A percentile compares a stretch with the other conserved stretches of the same genome.
Evolutionary conservation across 495 filamentous ascomycete species (phyloP).

Genomic region (Penicillium turbatum): DNA sequence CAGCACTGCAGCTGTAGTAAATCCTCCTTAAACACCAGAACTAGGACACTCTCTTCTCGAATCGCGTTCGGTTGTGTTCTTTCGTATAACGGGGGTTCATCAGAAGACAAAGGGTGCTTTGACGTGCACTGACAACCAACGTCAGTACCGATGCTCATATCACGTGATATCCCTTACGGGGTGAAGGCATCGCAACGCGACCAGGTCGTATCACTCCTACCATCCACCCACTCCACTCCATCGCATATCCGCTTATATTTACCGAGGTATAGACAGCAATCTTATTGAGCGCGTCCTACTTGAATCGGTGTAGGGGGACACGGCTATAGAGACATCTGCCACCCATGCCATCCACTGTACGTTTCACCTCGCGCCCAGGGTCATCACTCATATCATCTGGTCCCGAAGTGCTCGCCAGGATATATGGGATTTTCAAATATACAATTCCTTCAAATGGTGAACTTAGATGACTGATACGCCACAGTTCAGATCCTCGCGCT

Average conservation of each 20-base stretch:
- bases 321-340: constrained; percentile 9
- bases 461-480: constrained; percentile 2
- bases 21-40: constrained; percentile 14
- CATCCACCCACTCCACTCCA: constrained; percentile 2
- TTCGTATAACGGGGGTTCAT: too few species aligned
- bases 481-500: constrained; percentile 46
- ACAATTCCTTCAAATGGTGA: not conserved
- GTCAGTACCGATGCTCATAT: not conserved
- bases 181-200: constrained; percentile 17
- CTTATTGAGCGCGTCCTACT: not conserved
- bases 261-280: not conserved
- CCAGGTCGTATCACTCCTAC: constrained; percentile 1
- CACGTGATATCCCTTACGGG: constrained; percentile 15
- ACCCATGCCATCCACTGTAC: constrained; percentile 43
- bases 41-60: constrained; percentile 2
- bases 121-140: not conserved
- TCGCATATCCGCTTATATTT: not conserved
- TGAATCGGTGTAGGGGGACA: not conserved
- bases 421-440: not conserved
- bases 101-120: too few species aligned
- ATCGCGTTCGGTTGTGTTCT: not conserved
- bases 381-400: constrained; percentile 1
- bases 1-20: constrained; percentile 12
- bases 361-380: constrained; percentile 22
- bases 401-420: not conserved